Evolutionary conservation across 306 rosid genomes (phyloP), one percentile per base, ranked within the genome.

Genomic region (Glycine soja): DNA sequence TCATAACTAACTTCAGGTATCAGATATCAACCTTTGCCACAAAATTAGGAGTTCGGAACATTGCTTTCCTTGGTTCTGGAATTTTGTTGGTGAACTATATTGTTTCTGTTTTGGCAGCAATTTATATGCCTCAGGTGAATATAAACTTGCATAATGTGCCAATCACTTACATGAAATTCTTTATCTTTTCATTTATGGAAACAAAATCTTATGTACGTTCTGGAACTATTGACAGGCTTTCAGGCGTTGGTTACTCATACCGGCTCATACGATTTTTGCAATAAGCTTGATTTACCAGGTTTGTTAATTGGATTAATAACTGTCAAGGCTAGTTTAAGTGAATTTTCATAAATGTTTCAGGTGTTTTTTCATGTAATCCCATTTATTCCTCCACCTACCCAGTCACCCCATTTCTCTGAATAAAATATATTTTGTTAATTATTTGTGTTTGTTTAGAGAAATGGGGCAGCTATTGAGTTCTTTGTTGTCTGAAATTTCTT

Each of bases 21-120:
- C 89, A 90, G 84, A 93, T 95, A 90, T 91, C 99, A 48, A 95
- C 99, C 79, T 91, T 95, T 45, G 99, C 99, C 32, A 92, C 97
- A 38, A 95, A 91, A 81, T 92, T 95, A 62, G 99, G 99, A 74
- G 97, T 95, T 24, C 88, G 89, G 78, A 95, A 93, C 83, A 95
- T 95, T 72, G 88, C 97, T 16, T 91, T 89, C 86, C 97, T 95
- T 79, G 97, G 99, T 88, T 89, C 97, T 57, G 98, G 97, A 85
- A 91, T 94, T 85, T 84, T 94, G 88, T 91, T 94, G 74, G 59
- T 88, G 85, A 94, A 92, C 83, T 94, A 94, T 80, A 45, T 94
- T 18, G 91, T 85, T 89, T 88, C 97, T 71, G 82, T 91, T 65
- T 83, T 88, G 66, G 91, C 91, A 47, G 93, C 95, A 70, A 86